phyloP scores from a whole-genome alignment of 257 asterid genomes.

The Linaria vulgaris region DNA sequence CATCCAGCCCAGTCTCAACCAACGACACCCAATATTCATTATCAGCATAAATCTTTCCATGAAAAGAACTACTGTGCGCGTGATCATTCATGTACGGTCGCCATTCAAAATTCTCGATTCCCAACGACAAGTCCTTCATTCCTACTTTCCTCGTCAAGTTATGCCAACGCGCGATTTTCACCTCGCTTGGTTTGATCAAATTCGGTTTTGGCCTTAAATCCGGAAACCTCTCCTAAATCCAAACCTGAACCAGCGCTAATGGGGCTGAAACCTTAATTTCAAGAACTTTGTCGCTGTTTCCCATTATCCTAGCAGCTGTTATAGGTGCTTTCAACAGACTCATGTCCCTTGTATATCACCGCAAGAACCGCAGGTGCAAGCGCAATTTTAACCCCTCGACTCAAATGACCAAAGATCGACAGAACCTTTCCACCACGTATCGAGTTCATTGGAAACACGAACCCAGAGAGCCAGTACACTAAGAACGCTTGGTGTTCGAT shows the following conservation, averaged over 20 bases:
- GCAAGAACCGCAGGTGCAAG: conserved; percentile 37
- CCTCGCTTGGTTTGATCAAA: conserved; percentile 2
- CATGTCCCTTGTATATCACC: conserved; percentile 21
- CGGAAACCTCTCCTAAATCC: conserved; percentile 54
- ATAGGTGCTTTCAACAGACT: conserved; percentile 20
- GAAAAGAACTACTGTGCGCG: neutral
- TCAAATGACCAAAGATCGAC: conserved; percentile 23
- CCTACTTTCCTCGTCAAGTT: neutral
- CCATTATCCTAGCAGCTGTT: neutral
- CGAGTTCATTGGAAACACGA: conserved; percentile 16
- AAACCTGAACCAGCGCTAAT: conserved; percentile 36
- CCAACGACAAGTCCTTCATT: neutral
- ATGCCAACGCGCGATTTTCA: conserved; percentile 42
- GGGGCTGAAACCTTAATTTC: conserved; percentile 14
- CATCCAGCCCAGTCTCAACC: conserved; percentile 11
- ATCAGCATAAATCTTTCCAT: conserved; percentile 17
- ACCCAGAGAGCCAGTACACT: conserved; percentile 35
- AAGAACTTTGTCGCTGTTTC: neutral
- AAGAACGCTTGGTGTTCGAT: conserved; percentile 39
- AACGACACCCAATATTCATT: conserved; percentile 13
- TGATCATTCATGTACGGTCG: conserved; percentile 30
- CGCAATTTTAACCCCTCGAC: conserved; percentile 27
- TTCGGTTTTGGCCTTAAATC: conserved; percentile 19
- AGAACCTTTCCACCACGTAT: neutral
- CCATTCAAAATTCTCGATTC: conserved; percentile 28